Conservation (phyloP, 257 asterid genomes). For the Fraxinus pennsylvanica region DNA sequence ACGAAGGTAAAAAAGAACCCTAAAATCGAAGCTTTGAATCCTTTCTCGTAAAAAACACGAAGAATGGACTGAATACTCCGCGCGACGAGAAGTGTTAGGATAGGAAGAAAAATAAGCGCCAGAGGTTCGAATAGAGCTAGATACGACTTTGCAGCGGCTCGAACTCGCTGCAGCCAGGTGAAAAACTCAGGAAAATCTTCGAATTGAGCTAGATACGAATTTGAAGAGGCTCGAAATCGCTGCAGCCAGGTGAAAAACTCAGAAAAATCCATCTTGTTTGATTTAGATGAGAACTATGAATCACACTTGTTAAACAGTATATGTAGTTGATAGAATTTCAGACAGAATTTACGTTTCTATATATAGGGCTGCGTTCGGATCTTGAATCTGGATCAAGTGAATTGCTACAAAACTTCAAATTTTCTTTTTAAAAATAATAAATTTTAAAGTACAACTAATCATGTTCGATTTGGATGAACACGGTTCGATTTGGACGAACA, state of each 20-base stretch:
- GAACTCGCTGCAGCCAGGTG: conserved; percentile 40
- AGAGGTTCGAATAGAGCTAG: conserved; percentile 73
- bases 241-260: conserved; percentile 35
- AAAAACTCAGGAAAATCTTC: conserved; percentile 44
- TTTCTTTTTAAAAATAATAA: too few relatives aligned
- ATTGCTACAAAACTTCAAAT: too few relatives aligned
- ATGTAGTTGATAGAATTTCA: background rate
- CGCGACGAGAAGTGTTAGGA: conserved; percentile 55
- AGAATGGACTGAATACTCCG: conserved; percentile 45
- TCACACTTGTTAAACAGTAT: background rate
- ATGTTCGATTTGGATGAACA: too few relatives aligned
- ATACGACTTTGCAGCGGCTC: conserved; percentile 60
- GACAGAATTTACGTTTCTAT: too few relatives aligned
- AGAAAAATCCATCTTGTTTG: conserved; percentile 46
- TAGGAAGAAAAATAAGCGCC: conserved; percentile 50
- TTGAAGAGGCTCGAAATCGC: conserved; percentile 57
- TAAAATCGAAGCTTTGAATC: conserved; percentile 55
- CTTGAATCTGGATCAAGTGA: too few relatives aligned
- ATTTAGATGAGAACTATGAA: conserved; percentile 11
- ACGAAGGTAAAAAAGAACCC: conserved; percentile 50
- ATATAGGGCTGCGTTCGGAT: too few relatives aligned
- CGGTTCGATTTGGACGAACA: too few relatives aligned
- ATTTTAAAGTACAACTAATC: too few relatives aligned
- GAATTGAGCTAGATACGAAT: conserved; percentile 32
- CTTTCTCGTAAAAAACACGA: conserved; percentile 56